Conservation (phyloP, 2,329 filamentous ascomycete genomes). For the Sphaerostilbella broomeana region DNA sequence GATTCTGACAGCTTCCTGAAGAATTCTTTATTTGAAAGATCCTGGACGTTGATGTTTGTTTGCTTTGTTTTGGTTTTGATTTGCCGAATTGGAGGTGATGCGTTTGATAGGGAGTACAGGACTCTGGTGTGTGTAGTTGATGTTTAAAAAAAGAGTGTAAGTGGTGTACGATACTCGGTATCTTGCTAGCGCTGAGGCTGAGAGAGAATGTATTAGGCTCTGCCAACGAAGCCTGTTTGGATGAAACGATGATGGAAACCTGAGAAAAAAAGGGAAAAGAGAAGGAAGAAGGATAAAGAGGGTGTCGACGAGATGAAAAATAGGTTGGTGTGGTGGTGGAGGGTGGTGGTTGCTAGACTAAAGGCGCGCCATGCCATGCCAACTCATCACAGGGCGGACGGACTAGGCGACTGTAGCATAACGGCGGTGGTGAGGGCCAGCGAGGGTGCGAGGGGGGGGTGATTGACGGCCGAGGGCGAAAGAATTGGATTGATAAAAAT, state of each 20-base stretch:
- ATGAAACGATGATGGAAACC: slow-evolving; percentile 4
- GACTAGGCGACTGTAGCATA: slow-evolving; percentile 2
- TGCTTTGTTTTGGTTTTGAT: too few relatives aligned
- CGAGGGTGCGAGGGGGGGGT: too few relatives aligned
- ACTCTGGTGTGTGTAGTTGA: slow-evolving; percentile 6
- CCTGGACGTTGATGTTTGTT: too few relatives aligned
- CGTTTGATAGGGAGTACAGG: neutral
- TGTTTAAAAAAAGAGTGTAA: slow-evolving; percentile 11
- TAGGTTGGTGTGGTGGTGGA: neutral
- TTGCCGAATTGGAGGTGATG: slow-evolving; percentile 3
- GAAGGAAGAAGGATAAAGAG: neutral
- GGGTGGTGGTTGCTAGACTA: neutral
- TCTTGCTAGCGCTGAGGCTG: neutral
- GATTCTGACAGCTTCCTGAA: too few relatives aligned
- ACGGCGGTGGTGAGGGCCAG: neutral
- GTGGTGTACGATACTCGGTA: slow-evolving; percentile 12
- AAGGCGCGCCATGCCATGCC: slow-evolving; percentile 4
- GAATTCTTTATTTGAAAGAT: too few relatives aligned
- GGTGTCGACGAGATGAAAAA: slow-evolving; percentile 1
- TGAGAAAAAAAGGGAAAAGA: slow-evolving; percentile 1
- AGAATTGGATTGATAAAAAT: too few relatives aligned
- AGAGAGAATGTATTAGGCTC: slow-evolving; percentile 12
- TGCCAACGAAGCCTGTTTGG: slow-evolving; percentile 15
- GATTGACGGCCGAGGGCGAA: too few relatives aligned
- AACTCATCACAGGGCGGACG: slow-evolving; percentile 11